phyloP scores from a whole-genome alignment of 2,329 filamentous ascomycete species.

The Lecanicillium sp. region DNA sequence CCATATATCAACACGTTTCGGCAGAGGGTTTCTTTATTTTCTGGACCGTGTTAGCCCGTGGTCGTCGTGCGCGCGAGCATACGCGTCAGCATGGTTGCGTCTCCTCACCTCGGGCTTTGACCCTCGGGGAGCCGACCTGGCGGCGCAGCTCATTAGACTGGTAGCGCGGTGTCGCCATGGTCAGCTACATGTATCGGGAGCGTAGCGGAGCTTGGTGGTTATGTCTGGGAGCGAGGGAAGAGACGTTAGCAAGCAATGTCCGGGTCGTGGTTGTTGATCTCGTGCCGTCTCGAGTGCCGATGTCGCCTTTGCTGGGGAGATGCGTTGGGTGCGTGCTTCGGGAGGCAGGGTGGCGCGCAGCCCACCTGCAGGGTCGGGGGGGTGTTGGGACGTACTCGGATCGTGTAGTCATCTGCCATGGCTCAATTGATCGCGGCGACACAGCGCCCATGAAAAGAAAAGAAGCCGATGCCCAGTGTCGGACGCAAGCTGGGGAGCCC shows the following conservation, averaged over 20 bases:
- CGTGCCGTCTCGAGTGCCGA: background rate
- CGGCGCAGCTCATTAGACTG: conserved; percentile 42
- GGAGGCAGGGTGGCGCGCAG: conserved; percentile 10
- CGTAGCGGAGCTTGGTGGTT: conserved; percentile 1
- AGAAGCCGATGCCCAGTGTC: conserved; percentile 9
- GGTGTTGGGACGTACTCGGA: conserved; percentile 36
- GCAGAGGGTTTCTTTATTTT: conserved; percentile 85
- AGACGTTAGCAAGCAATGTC: background rate
- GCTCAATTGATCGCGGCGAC: conserved; percentile 37
- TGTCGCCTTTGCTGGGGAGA: background rate
- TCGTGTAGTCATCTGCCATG: conserved; percentile 42
- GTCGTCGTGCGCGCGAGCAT: background rate
- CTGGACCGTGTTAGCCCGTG: conserved; percentile 31
- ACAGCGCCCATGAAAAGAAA: conserved; percentile 36
- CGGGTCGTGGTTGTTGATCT: background rate
- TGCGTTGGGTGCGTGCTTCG: background rate
- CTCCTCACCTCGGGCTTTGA: conserved; percentile 48
- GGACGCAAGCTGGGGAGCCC: conserved; percentile 53
- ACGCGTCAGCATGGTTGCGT: background rate
- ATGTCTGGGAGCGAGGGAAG: background rate
- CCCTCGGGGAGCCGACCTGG: conserved; percentile 50
- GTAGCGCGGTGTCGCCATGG: conserved; percentile 43
- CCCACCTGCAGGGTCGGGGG: conserved; percentile 13
- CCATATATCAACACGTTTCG: conserved; percentile 92
- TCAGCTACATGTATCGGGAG: conserved; percentile 22